Evolutionary conservation across 148 eudicot genomes (phyloP), one percentile per base, ranked within the genome.

Genomic region (Amaranthus hypochondriacus): DNA sequence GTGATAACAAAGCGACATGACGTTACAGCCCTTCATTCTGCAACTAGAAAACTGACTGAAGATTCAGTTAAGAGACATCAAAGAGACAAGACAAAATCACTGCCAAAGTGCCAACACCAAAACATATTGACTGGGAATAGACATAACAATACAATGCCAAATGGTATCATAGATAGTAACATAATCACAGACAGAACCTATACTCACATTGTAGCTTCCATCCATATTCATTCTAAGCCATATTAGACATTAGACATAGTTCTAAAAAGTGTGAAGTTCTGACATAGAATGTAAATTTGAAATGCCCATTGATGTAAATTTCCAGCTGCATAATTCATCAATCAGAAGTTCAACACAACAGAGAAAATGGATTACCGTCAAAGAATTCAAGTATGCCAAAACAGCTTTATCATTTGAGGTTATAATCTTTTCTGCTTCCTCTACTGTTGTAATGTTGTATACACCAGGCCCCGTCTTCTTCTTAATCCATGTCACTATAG

Each of bases 381-480:
- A 80, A 3, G 98, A 84, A 68, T 84, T 77, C 12, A 94, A 88
- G 82, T 86, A 91, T 46, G 84, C 98, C 77, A 94, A 79, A 52
- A 91, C 91, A 80, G 88, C 87, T 87, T 82, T 91, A 55, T 76
- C 73, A 73, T 84, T 90, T 49, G 96, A 87, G 6, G 97, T 82
- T 77, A 91, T 77, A 60, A 94, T 74, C 76, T 73, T 83, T 83
- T 88, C 97, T 7, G 97, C 98, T 59, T 94, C 91, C 74, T 91
- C 90, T 44, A 82, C 75, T 0, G 91, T 81, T 0, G 91, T 85
- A 72, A 93, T 82, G 79, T 91, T 93, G 83, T 76, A 80, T 63
- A 91, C 84, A 62, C 97, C 88, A 53, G 97, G 98, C 73, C 97
- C 96, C 9, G 81, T 89, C 84, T 85, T 91, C 93, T 93, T 93